Percentiles rank a stretch among this genome's conserved stretches.
Evolutionary conservation across 108 stramenopile species (phyloP).

Genomic region (Cyclotella choctawhatcheeana): DNA sequence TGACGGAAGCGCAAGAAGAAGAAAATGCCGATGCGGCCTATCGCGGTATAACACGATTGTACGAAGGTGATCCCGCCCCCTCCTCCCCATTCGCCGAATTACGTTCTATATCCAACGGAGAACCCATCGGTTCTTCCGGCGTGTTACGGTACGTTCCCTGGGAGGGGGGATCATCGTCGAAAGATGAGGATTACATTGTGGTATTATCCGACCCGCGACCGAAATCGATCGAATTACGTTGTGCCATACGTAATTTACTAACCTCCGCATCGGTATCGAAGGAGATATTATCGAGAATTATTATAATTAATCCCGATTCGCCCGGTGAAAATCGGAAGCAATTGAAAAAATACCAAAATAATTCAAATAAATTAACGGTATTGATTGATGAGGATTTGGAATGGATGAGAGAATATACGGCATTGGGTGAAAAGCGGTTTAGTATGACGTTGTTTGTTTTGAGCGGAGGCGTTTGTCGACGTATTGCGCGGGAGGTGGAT

Average conservation of each 20-base stretch:
- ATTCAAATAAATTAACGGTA: conserved; percentile 28
- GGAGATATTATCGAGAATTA: conserved; percentile 48
- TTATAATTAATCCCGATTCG: conserved; percentile 81
- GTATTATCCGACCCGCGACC: conserved; percentile 76
- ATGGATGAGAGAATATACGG: conserved; percentile 76
- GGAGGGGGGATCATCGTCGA: conserved; percentile 42
- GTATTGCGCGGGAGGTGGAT: conserved; percentile 77
- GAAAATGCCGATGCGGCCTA: conserved; percentile 68
- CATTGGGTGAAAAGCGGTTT: conserved; percentile 80
- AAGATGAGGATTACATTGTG: conserved; percentile 58
- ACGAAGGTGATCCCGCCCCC: conserved; percentile 86
- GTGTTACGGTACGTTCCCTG: conserved; percentile 62
- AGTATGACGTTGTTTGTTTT: conserved; percentile 76
- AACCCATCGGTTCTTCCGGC: conserved; percentile 58
- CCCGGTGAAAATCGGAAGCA: conserved; percentile 79
- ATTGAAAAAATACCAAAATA: conserved; percentile 59
- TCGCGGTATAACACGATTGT: conserved; percentile 62
- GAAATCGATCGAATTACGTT: conserved; percentile 69
- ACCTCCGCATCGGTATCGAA: conserved; percentile 17
- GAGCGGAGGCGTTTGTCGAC: conserved; percentile 63
- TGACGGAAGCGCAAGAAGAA: conserved; percentile 78
- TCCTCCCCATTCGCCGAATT: conserved; percentile 70
- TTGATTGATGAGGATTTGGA: conserved; percentile 75
- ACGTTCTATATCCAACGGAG: conserved; percentile 50
- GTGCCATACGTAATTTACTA: conserved; percentile 49